phyloP scores from a whole-genome alignment of 1,139 yeast genomes.

The Hyphopichia buzzinii region DNA sequence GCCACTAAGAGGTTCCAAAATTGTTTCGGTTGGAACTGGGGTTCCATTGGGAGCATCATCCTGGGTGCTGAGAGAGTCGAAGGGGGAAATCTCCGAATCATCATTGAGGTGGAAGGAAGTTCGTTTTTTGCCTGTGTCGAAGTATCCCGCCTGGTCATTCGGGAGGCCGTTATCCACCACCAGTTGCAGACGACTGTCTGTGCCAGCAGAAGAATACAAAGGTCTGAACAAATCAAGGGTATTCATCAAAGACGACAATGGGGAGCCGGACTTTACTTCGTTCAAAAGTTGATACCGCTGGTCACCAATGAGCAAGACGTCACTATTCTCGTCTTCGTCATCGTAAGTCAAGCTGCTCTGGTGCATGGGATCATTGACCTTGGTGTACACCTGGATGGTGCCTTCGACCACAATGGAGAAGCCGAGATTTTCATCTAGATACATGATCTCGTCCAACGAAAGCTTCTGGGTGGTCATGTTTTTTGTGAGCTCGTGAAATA shows the following conservation, averaged over 20 bases:
- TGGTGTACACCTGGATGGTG: constrained; percentile 73
- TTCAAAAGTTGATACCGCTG: constrained; percentile 73
- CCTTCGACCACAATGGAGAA: constrained; percentile 96
- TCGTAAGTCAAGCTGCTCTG: constrained; percentile 8
- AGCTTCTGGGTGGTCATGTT: constrained; percentile 88
- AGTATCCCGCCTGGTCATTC: background rate
- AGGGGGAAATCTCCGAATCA: constrained; percentile 7
- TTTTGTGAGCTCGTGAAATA: constrained; percentile 88
- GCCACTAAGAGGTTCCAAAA: background rate
- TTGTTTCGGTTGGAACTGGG: background rate
- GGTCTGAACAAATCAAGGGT: constrained; percentile 61
- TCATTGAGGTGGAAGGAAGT: constrained; percentile 1
- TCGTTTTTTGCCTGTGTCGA: background rate
- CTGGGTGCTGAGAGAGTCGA: constrained; percentile 6
- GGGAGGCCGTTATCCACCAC: background rate
- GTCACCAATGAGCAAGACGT: constrained; percentile 42
- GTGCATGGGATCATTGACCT: constrained; percentile 30
- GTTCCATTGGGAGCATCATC: background rate
- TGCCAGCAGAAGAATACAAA: background rate
- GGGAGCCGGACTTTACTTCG: constrained; percentile 82
- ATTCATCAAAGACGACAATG: constrained; percentile 78
- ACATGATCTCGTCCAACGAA: constrained; percentile 71
- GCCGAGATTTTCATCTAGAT: constrained; percentile 73
- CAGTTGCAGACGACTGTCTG: background rate
- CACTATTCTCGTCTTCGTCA: constrained; percentile 25